Evolutionary conservation across 2,329 filamentous ascomycete species (phyloP).

Genomic region (Tolypocladium ovalisporum): DNA sequence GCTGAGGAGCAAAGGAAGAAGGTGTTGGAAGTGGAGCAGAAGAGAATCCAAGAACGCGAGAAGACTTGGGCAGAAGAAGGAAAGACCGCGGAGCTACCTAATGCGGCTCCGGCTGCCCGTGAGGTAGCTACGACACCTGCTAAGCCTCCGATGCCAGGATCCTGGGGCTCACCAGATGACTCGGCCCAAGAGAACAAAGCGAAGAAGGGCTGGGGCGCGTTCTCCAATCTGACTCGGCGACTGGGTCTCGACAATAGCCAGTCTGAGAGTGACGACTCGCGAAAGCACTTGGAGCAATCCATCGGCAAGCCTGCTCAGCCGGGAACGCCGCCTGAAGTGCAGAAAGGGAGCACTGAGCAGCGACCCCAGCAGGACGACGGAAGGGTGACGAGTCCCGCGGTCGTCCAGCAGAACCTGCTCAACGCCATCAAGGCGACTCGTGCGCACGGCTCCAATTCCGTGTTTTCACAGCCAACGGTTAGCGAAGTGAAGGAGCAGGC

Average conservation of each 20-base stretch:
- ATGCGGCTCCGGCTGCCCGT: conserved; percentile 23
- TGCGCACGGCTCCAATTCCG: conserved; percentile 58
- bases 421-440: conserved; percentile 72
- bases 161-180: conserved; percentile 58
- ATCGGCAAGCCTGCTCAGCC: conserved; percentile 20
- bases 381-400: conserved; percentile 47
- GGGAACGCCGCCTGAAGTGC: conserved; percentile 1
- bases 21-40: conserved; percentile 62
- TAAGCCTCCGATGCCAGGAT: conserved; percentile 55
- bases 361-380: conserved; percentile 29
- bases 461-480: conserved; percentile 65
- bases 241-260: conserved; percentile 52
- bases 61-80: conserved; percentile 29
- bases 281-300: conserved; percentile 32
- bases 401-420: conserved; percentile 59
- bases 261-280: conserved; percentile 28
- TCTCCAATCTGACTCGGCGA: conserved; percentile 56
- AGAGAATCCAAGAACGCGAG: conserved; percentile 48
- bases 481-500: conserved; percentile 69
- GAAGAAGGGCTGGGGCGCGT: conserved; percentile 44
- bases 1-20: conserved; percentile 73
- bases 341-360: background rate
- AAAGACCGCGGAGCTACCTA: conserved; percentile 13
- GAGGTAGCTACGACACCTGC: conserved; percentile 30
- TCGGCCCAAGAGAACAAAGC: conserved; percentile 18